These are phyloP conservation scores for Setomelanomma holmii DNA, from an alignment of 2,329 filamentous ascomycete species.

Conservation along the genomic window DNA sequence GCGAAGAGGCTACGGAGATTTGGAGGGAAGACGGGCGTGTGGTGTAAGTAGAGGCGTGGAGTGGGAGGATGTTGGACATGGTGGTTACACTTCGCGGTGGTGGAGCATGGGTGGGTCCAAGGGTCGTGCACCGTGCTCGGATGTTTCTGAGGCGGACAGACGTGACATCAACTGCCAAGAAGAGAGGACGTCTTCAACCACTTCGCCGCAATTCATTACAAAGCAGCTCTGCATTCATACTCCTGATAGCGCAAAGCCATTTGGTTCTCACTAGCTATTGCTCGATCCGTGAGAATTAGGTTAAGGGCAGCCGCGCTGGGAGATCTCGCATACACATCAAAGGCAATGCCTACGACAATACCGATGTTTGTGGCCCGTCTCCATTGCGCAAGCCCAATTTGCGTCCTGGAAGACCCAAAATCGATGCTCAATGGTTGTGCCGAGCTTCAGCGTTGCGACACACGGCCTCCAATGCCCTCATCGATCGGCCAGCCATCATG, in stretches of 20 bases:
- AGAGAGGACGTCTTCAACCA: background rate
- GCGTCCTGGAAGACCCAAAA: background rate
- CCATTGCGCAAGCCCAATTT: background rate
- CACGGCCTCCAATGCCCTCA: conserved; percentile 11
- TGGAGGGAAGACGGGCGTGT: conserved; percentile 17
- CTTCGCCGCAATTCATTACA: no score
- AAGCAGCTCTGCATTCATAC: no score
- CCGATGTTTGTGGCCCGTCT: no score
- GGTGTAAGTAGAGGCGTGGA: conserved; percentile 19
- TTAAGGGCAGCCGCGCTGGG: no score
- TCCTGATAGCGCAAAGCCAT: no score
- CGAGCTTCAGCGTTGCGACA: conserved; percentile 15
- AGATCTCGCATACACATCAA: no score
- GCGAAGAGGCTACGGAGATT: conserved; percentile 1
- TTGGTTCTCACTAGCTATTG: no score
- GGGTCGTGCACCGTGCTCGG: conserved; percentile 25
- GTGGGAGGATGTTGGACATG: conserved; percentile 33
- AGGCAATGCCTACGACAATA: no score
- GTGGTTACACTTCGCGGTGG: conserved; percentile 13
- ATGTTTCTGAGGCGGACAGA: no score
- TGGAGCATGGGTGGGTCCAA: conserved; percentile 27
- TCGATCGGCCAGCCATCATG: conserved; percentile 21
- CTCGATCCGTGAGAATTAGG: no score
- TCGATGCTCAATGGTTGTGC: background rate
- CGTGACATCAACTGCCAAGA: conserved; percentile 20